Evolutionary conservation across 1,284 basidiomycete species (phyloP).

Genomic region (Fomitopsis pinicola): DNA sequence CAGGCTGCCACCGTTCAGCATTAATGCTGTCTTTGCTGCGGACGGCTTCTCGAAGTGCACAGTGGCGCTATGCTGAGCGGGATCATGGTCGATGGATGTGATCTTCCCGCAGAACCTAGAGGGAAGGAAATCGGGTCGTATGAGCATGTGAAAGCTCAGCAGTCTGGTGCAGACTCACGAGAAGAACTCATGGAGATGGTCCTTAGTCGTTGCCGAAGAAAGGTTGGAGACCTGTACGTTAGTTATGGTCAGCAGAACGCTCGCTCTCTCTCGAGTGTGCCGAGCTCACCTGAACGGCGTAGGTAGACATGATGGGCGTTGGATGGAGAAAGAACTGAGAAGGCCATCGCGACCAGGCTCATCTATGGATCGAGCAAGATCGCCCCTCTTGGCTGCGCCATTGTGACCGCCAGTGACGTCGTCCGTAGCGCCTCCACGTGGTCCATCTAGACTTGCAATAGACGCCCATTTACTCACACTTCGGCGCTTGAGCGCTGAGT

Average conservation of each 20-base stretch:
- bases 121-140: background rate
- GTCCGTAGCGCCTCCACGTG: background rate
- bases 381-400: background rate
- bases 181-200: slow-evolving; percentile 72
- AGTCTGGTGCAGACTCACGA: slow-evolving; percentile 41
- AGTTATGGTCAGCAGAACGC: background rate
- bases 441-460: background rate
- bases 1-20: slow-evolving; percentile 73
- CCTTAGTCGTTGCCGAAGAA: slow-evolving; percentile 52
- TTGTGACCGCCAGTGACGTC: background rate
- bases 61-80: slow-evolving; percentile 37
- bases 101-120: slow-evolving; percentile 79
- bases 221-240: slow-evolving; percentile 58
- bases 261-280: background rate
- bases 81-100: slow-evolving; percentile 51
- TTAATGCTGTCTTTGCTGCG: slow-evolving; percentile 77
- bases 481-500: too few relatives aligned
- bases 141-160: slow-evolving; percentile 1
- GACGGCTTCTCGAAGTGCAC: slow-evolving; percentile 74
- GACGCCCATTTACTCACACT: background rate
- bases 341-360: background rate
- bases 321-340: background rate
- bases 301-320: slow-evolving; percentile 17
- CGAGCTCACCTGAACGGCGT: slow-evolving; percentile 22
- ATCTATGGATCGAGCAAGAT: slow-evolving; percentile 2